Base-by-base conservation (phyloP, 768 basidiomycete genomes). In the Boletus vermiculosoides region DNA sequence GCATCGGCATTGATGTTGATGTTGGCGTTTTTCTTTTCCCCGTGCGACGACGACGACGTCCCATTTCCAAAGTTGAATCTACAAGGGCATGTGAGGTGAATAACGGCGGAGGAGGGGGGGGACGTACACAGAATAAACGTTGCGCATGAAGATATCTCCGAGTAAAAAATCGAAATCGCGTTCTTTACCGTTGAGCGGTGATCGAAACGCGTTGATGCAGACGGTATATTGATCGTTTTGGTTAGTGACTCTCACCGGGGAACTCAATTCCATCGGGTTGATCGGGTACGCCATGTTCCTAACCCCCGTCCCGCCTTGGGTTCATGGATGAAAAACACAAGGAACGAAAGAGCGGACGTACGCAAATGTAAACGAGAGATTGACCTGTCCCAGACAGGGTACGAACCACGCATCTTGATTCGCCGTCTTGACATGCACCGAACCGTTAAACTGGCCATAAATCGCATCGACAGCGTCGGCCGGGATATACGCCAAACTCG, bases 101-200 rank as follows among this genome's bases (percentile, higher is more conserved):
- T 9, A 54, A 25, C 5, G 20, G 12, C 8, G 3, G 7, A 1
- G 10, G 12, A 0, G 6, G 3, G 18, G 18, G 8, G 56, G 22
- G 4, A 5, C 77, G 5, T 66, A 79, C 77, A 78, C 73, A 0
- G 74, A 67, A 53, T 80, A 79, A 25, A 77, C 75, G 52, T 80
- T 80, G 34, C 79, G 76, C 62, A 80, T 71, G 65, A 78, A 79
- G 5, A 75, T 68, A 56, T 77, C 77, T 2, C 79, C 79, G 40
- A 79, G 71, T 2, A 76, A 47, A n/a, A 71, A 71, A 25, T 80
- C 79, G 30, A 74, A 67, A 15, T 69, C 77, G 49, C 22, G 56
- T 25, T 54, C 55, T 3, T 41, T 58, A 8, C 61, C 63, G 39
- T 64, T 52, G 12, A 76, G 71, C 2, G 67, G 66, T 3, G 66